phyloP scores from a whole-genome alignment of 345 rosid species.

The Aquilaria sinensis region DNA sequence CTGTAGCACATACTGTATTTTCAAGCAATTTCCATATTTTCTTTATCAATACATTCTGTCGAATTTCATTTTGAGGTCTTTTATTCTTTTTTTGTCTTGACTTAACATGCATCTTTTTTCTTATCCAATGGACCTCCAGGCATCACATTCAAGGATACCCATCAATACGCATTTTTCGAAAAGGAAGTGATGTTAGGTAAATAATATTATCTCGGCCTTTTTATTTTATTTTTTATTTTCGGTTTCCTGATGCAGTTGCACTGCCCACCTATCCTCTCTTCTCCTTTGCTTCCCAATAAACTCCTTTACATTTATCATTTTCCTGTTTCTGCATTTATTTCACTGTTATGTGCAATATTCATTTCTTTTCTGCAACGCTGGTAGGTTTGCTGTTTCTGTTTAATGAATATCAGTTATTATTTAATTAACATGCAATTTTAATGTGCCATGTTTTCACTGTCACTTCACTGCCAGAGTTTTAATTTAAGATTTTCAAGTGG shows the following conservation, averaged over 20 bases:
- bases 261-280: not conserved
- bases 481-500: too few relatives aligned
- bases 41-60: not conserved
- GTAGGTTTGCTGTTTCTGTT: too few relatives aligned
- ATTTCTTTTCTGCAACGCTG: too few relatives aligned
- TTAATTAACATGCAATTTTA: too few relatives aligned
- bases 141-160: conserved; percentile 97
- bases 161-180: conserved; percentile 95
- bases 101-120: conserved; percentile 5
- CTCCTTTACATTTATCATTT: too few relatives aligned
- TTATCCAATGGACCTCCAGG: conserved; percentile 37
- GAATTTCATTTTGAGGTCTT: not conserved
- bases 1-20: not conserved
- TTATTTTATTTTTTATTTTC: conserved; percentile 4
- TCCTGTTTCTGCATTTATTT: too few relatives aligned
- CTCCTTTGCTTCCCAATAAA: not conserved
- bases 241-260: not conserved
- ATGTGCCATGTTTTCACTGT: too few relatives aligned
- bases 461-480: too few relatives aligned
- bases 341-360: too few relatives aligned
- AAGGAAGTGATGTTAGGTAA: conserved; percentile 89
- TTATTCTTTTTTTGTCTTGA: not conserved
- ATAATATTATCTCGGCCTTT: not conserved
- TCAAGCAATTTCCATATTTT: not conserved
- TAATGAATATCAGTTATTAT: too few relatives aligned